Evolutionary conservation across 1,139 yeast species (phyloP), one percentile per base, ranked within the genome.

Genomic region (Hanseniaspora uvarum): DNA sequence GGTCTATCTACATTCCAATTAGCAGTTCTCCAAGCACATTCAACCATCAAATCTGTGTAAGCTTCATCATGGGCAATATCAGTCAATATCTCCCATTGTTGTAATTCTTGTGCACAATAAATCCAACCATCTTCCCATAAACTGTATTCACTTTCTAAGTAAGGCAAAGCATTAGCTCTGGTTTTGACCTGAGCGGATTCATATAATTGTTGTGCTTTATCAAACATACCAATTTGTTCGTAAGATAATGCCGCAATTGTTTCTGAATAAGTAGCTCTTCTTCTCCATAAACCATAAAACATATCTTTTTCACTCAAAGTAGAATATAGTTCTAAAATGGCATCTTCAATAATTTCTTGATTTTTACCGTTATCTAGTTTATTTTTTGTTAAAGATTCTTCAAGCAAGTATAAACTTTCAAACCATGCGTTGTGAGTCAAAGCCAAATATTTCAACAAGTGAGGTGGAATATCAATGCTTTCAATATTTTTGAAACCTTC

Each of bases 61-160:
- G 96, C 96, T 73, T 94, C 99, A 64, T 94, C 97, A 63, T 92
- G 87, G 3, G 99, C 98, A 49, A 94, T 75, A 63, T 94, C 99
- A 0, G 98, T 89, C 58, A 94, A 74, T 56, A 94, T 84, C 66
- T 94, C 98, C 99, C 99, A 94, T 59, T 92, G 97, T 65, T 94
- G 99, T 53, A 94, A 72, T 65, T 94, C 92, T 65, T 94, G 96
- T 2, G 98, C 96, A 72, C 98, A 89, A 37, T 86, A 71, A 55
- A 94, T 87, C 99, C 98, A 94, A 62, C 92, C 95, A 65, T 94
- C 98, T 70, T 94, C 99, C 99, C 99, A 94, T 46, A 94, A 72
- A 0, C 94, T 82, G 63, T 94, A 94, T 63, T 94, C 99, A 0
- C 95, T 80, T 64, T 94, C 97, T 26, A 96, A 87, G 65, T 87